Percentiles rank a stretch among this genome's conserved stretches.
These are phyloP conservation scores for Nicotiana obtusifolia DNA, from an alignment of 257 asterid species.

Conservation along the genomic window DNA sequence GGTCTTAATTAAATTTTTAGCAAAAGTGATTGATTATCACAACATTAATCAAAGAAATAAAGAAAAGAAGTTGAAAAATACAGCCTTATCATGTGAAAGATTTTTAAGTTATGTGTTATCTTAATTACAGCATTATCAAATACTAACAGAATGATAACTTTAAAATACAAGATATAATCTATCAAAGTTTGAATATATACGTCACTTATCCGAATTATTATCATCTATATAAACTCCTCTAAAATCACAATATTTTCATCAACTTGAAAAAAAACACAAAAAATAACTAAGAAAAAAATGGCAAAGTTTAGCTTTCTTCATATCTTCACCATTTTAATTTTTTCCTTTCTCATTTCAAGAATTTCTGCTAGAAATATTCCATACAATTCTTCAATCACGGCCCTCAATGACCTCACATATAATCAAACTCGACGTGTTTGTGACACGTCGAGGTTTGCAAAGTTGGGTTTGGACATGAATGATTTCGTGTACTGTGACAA, in stretches of 20 bases:
- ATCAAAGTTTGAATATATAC: neutral
- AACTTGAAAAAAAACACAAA: too few relatives aligned
- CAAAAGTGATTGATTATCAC: neutral
- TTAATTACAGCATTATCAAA: neutral
- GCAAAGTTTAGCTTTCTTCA: neutral
- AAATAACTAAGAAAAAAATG: neutral
- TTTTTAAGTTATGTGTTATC: neutral
- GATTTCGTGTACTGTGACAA: conserved; percentile 27
- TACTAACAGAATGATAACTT: neutral
- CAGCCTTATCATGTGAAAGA: neutral
- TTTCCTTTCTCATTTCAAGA: neutral
- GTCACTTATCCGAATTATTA: neutral
- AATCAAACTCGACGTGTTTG: conserved; percentile 18
- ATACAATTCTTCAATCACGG: neutral
- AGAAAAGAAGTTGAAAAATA: too few relatives aligned
- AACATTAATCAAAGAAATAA: neutral
- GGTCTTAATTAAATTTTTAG: neutral
- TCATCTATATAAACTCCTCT: neutral
- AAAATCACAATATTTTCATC: neutral
- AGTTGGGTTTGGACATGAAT: conserved; percentile 27
- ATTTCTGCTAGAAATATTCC: neutral
- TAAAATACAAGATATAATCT: too few relatives aligned
- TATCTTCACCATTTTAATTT: neutral
- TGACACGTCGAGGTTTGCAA: conserved; percentile 21
- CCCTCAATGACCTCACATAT: conserved; percentile 5